Evolutionary conservation across 257 asterid species (phyloP), one percentile per base, ranked within the genome.

Genomic region (Solanum virginianum): DNA sequence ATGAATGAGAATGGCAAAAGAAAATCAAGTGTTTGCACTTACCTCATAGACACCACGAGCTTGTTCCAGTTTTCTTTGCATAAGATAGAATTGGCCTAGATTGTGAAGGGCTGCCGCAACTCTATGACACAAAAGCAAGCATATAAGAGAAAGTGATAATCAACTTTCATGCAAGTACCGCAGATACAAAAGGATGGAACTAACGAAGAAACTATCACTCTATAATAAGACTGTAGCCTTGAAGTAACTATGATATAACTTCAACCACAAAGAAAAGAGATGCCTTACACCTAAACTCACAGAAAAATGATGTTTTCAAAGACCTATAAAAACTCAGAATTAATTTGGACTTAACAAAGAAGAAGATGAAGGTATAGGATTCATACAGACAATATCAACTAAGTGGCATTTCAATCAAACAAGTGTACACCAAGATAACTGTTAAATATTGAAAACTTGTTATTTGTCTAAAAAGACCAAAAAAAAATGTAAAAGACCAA

Each of bases 101-200:
- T 96, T 96, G 90, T 94, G 98, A 90, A 95, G 91, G 83, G 99
- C 98, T 70, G 98, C 98, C 57, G 98, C 99, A 87, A 96, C 98
- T 90, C 99, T 96, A 84, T 36, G 85, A 89, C 24, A 74, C 57
- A 80, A 66, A 57, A 56, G 26, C 62, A 77, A 77, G 81, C 82
- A 79, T 29, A 51, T 53, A 53, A 79, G 16, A 11, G 49, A 32
- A 79, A 53, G 63, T 9, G 24, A 26, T 29, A 79, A 56, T 56
- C 84, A 86, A 55, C 74, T 86, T 82, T 81, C 85, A 81, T 53
- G 65, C 63, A 17, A 53, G 29, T 26, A 53, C 53, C 45, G 1
- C 26, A 79, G 26, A 79, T 79, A 65, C 65, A 51, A 65, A 5
- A 15, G 53, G 49, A 79, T 53, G 65, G 29, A 79, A 79, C 22